Evolutionary conservation across 129 eudicot species (phyloP).

Genomic region (Scalesia atractyloides): DNA sequence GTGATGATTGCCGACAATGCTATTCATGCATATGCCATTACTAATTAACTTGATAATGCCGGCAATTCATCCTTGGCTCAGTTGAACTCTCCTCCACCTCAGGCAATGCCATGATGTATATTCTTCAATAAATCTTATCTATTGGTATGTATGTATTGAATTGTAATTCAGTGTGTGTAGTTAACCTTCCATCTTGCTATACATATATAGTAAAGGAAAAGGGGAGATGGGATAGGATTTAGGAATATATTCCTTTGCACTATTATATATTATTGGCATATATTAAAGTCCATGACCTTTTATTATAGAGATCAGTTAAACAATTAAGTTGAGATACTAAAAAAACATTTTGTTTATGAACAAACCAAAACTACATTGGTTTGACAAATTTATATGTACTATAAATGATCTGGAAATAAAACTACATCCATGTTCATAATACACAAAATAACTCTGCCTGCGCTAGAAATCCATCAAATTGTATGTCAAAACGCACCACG

Average conservation of each 20-base stretch:
- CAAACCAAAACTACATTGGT: background rate
- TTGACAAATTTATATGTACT: background rate
- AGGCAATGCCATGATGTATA: slow-evolving; percentile 22
- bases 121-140: background rate
- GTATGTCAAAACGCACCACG: too few species aligned
- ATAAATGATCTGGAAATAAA: background rate
- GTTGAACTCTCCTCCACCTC: slow-evolving; percentile 34
- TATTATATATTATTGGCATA: background rate
- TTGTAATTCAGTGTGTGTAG: background rate
- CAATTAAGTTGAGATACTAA: background rate
- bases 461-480: too few species aligned
- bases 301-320: background rate
- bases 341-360: background rate
- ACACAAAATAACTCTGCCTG: too few species aligned
- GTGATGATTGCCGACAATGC: slow-evolving; percentile 31
- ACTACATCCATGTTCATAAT: background rate
- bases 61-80: slow-evolving; percentile 65
- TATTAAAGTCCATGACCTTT: slow-evolving; percentile 14
- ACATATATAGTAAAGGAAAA: slow-evolving; percentile 20
- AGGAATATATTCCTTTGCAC: slow-evolving; percentile 19
- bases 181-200: background rate
- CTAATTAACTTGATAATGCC: slow-evolving; percentile 22
- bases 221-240: slow-evolving; percentile 16
- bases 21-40: background rate
- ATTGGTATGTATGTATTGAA: background rate